Evolutionary conservation across 2,329 filamentous ascomycete species (phyloP).

Genomic region (Simplicillium aogashimaense): DNA sequence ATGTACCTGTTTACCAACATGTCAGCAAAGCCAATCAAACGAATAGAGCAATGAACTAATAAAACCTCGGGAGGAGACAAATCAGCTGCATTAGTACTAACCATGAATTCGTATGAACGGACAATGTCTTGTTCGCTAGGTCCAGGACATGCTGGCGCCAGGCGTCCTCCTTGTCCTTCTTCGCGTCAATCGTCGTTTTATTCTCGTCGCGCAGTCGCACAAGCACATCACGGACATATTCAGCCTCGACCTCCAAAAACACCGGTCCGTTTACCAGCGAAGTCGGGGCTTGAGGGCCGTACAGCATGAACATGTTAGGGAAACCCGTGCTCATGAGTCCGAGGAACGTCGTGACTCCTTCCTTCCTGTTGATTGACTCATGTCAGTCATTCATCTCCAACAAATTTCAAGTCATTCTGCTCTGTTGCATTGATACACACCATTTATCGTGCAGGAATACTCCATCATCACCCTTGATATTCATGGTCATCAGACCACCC

Average conservation of each 20-base stretch:
- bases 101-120: neutral
- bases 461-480: neutral
- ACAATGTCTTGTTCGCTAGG: neutral
- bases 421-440: slow-evolving; percentile 2
- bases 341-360: slow-evolving; percentile 18
- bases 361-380: too few relatives aligned
- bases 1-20: too few relatives aligned
- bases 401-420: too few relatives aligned
- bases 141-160: neutral
- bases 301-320: slow-evolving; percentile 12
- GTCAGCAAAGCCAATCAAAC: too few relatives aligned
- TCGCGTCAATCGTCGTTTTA: slow-evolving; percentile 1
- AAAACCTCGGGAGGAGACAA: neutral
- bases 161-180: neutral
- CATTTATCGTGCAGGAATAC: neutral
- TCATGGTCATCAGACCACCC: slow-evolving; percentile 19
- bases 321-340: slow-evolving; percentile 10
- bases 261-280: slow-evolving; percentile 9
- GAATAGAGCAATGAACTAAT: too few relatives aligned
- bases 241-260: slow-evolving; percentile 7
- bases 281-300: slow-evolving; percentile 9
- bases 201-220: neutral
- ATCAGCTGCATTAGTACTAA: neutral
- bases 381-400: too few relatives aligned
- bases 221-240: slow-evolving; percentile 3